Evolutionary conservation across 164 flowering plant species (phyloP).

Genomic region (Pachysandra terminalis): DNA sequence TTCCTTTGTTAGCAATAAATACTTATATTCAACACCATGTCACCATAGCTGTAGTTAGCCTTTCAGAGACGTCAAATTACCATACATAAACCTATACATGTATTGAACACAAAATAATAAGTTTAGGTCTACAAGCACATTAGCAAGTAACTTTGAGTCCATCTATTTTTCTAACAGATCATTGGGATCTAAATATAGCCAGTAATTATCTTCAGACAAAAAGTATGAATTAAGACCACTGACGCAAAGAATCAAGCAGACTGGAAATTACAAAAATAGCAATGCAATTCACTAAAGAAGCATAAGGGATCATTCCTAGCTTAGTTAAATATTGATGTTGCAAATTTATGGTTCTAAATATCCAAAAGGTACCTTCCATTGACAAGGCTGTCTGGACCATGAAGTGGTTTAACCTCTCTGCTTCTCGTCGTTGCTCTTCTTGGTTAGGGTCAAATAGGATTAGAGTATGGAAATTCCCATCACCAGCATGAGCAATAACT

Average conservation of each 20-base stretch:
- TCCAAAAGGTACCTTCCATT: conserved; percentile 61
- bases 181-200: neutral
- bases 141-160: neutral
- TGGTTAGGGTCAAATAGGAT: conserved; percentile 78
- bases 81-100: no score
- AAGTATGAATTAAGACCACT: neutral
- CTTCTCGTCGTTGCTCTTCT: conserved; percentile 74
- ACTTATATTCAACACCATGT: no score
- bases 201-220: neutral
- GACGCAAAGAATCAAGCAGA: neutral
- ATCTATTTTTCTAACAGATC: neutral
- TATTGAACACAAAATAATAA: no score
- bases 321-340: no score
- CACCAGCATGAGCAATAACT: conserved; percentile 98
- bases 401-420: conserved; percentile 78
- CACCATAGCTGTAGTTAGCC: no score
- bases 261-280: neutral
- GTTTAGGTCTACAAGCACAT: no score
- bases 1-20: no score
- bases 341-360: no score
- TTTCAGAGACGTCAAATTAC: no score
- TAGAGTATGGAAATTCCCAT: conserved; percentile 93
- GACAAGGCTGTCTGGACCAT: conserved; percentile 87
- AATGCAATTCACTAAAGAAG: no score
- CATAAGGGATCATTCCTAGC: neutral